These are phyloP conservation scores for Galerina marginata DNA, from an alignment of 768 basidiomycete species.

Conservation along the genomic window DNA sequence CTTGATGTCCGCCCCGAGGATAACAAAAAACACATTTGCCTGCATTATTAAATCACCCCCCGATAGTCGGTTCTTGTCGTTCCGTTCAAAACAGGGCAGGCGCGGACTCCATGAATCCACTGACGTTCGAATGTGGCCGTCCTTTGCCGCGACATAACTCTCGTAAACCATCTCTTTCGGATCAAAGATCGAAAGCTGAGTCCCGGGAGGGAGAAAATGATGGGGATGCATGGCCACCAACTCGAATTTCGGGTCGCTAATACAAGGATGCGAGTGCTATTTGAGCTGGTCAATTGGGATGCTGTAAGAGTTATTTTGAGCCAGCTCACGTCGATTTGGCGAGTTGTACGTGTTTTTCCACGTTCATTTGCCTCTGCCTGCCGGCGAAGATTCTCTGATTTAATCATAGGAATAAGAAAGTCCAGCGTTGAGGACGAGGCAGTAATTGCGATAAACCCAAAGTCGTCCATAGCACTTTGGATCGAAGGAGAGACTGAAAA, in stretches of 20 bases:
- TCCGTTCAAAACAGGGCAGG: background rate
- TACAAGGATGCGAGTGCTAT: constrained; percentile 18
- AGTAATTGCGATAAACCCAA: constrained; percentile 2
- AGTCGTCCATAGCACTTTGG: background rate
- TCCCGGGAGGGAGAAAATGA: constrained; percentile 24
- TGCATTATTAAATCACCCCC: background rate
- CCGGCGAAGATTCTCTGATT: background rate
- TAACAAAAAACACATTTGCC: background rate
- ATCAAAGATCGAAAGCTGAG: constrained; percentile 18
- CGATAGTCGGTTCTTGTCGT: background rate
- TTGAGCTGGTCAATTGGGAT: background rate
- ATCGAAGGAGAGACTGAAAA: background rate
- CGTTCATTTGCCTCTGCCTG: background rate
- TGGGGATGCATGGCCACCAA: constrained; percentile 25
- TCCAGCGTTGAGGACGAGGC: constrained; percentile 1
- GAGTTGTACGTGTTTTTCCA: background rate
- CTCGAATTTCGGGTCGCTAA: constrained; percentile 20
- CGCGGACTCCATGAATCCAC: background rate
- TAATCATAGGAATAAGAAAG: background rate
- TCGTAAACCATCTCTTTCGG: background rate
- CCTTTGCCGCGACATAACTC: constrained; percentile 16
- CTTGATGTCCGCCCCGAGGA: background rate
- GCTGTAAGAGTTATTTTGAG: background rate
- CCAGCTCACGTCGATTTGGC: background rate
- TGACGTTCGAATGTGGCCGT: constrained; percentile 15